These are phyloP conservation scores for Lobosporangium transversale DNA, from an alignment of 192 early-diverging fungal species.

Conservation along the genomic window DNA sequence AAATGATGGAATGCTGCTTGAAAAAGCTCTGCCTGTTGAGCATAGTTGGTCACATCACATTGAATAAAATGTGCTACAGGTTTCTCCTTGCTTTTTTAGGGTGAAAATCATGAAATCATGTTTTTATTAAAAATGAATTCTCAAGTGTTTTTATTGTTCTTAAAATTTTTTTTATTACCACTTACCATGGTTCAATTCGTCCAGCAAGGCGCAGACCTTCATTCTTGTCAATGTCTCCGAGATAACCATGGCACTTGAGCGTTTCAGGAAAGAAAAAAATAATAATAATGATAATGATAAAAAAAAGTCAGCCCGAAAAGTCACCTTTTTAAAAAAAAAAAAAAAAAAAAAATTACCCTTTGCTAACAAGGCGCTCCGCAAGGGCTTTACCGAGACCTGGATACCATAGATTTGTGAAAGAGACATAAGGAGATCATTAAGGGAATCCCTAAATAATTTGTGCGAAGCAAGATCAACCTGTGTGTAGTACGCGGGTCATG, in stretches of 20 bases:
- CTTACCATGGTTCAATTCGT: conserved; percentile 43
- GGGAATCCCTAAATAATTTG: too few relatives aligned
- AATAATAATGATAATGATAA: not conserved
- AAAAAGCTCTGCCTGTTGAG: conserved; percentile 52
- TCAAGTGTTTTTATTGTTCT: too few relatives aligned
- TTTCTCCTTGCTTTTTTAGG: conserved; percentile 31
- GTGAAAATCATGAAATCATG: too few relatives aligned
- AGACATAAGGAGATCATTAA: too few relatives aligned
- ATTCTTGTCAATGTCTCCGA: conserved; percentile 65
- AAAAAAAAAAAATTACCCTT: too few relatives aligned
- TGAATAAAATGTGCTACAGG: conserved; percentile 56
- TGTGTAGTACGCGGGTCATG: too few relatives aligned
- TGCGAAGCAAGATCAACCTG: too few relatives aligned
- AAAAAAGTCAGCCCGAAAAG: not conserved
- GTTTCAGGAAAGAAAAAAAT: not conserved
- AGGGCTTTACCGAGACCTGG: conserved; percentile 72
- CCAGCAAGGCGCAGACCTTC: conserved; percentile 29
- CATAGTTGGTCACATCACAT: conserved; percentile 62
- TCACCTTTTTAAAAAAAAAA: too few relatives aligned
- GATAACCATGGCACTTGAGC: conserved; percentile 73
- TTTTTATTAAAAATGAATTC: too few relatives aligned
- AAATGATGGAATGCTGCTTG: conserved; percentile 58
- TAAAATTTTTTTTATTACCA: too few relatives aligned
- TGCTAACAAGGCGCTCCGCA: conserved; percentile 63
- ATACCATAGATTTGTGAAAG: too few relatives aligned